Base-by-base conservation (phyloP, 257 asterid genomes). In the Buddleja alternifolia region DNA sequence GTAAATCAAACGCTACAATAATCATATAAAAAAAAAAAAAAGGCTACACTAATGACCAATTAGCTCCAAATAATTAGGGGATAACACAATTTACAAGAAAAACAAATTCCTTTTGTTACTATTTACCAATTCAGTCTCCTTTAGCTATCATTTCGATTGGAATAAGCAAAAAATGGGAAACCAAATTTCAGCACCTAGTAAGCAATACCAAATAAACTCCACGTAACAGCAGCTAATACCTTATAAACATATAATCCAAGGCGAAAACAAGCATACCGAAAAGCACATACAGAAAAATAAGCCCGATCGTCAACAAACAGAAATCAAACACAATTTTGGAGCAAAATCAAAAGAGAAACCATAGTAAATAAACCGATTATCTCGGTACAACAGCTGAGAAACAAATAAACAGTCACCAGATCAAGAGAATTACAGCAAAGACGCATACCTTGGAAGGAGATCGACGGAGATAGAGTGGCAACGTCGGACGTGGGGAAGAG, bases 361-460 rank as follows among this genome's bases (percentile, higher is more conserved):
- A 60, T 7, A 16, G 7, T 25, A 3, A 21, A 24, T 53, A 23
- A 10, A 12, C 14, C 24, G n/a, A 15, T 46, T 1, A 29, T 1
- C 3, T 29, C 34, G 11, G 36, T 6, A 39, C 16, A 70, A 39
- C 1, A 39, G 15, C 47, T 34, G 11, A 11, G 11, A 1, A 58
- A 12, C 23, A 45, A 2, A 24, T 51, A 44, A 53, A 32, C 2
- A 14, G 9, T 9, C 50, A 37, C n/a, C n/a, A n/a, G n/a, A n/a
- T n/a, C n/a, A n/a, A n/a, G n/a, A n/a, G n/a, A n/a, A 24, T 25
- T 25, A 24, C 2, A 36, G 52, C 20, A 24, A 10, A 32, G 23
- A 54, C 21, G 21, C n/a, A n/a, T 59, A 93, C 98, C 97, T 93
- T 93, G 17, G 98, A 93, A 54, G 99, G 98, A n/a, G n/a, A n/a